Conservation (phyloP, 2,329 filamentous ascomycete genomes). For the Colletotrichum tamarilloi region DNA sequence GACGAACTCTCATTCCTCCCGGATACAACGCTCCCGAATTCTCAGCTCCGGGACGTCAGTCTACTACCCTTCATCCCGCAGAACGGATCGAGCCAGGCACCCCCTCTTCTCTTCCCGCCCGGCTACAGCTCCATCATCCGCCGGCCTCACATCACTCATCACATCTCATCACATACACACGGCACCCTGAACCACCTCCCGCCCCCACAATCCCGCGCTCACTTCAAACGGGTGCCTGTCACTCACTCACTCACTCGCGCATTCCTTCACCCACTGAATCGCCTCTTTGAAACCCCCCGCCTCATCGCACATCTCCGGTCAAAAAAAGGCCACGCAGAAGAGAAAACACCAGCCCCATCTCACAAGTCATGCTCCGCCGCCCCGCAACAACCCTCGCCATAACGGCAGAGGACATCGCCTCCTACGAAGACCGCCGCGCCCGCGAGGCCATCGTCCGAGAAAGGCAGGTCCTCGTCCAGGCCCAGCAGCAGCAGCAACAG, state of each 20-base stretch:
- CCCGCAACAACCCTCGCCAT: constrained; percentile 75
- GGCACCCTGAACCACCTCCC: background rate
- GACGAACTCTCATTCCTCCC: background rate
- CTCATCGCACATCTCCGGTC: background rate
- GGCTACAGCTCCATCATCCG: background rate
- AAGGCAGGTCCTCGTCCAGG: constrained; percentile 32
- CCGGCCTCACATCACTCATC: background rate
- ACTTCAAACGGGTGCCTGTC: background rate
- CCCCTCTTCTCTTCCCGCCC: background rate
- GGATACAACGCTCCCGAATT: background rate
- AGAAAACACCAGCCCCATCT: background rate
- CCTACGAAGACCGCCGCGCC: constrained; percentile 73
- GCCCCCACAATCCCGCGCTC: background rate
- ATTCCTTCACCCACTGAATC: background rate
- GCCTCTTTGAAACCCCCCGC: background rate
- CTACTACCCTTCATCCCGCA: background rate
- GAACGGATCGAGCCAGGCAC: background rate
- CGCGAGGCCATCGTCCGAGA: constrained; percentile 46
- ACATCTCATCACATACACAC: background rate
- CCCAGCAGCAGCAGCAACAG: constrained; percentile 16
- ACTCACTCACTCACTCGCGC: background rate
- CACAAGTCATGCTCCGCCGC: constrained; percentile 69
- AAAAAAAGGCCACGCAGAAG: background rate
- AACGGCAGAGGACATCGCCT: constrained; percentile 76
- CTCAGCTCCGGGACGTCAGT: background rate